Base-by-base conservation (phyloP, 805 yeast species). In the Saturnispora serradocipensis region DNA sequence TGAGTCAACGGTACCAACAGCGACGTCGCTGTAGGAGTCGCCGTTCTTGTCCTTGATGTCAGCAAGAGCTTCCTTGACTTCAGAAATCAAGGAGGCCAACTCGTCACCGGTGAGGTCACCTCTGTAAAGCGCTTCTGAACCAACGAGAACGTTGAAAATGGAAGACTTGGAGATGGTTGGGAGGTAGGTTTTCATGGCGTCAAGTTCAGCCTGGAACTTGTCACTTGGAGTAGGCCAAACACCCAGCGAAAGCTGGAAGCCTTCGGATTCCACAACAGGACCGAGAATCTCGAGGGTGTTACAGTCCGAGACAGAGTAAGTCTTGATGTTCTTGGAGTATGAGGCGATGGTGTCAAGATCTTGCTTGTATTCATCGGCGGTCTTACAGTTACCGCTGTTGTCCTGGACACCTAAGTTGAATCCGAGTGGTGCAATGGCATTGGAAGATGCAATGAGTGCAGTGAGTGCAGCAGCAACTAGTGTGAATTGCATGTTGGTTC, bases 61-160 rank as follows among this genome's bases (percentile, higher is more conserved):
- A 32, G 73, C 64, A 53, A 91, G 65, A 44, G 83, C 72, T 45
- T 67, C 65, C 72, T 82, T 86, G 67, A 90, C 68, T 46, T 77
- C 78, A 54, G 67, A 58, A 64, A 91, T 89, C 61, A 75, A 75
- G 58, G 65, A 69, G 47, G 96, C 95, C 64, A 91, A 80, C 51
- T 78, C 79, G 34, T 74, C 61, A 44, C 96, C 89, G 48, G 90
- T 76, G 71, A 90, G 58, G 67, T 91, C 98, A 39, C 69, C 81
- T 76, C 98, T 88, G 80, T 91, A 91, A 58, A 91, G 76, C 53
- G 96, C 91, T 77, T 91, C 98, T 25, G 97, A 89, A 58, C 98
- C 98, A 58, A 91, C 98, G 49, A 88, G 75, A 71, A 91, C 74
- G 45, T 82, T 87, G 61, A 81, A 79, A 62, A 91, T 77, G 57